A percentile compares a stretch with the other conserved stretches of the same genome.
Conservation (phyloP, 176 grass and related monocot species). For the Juncus effusus region DNA sequence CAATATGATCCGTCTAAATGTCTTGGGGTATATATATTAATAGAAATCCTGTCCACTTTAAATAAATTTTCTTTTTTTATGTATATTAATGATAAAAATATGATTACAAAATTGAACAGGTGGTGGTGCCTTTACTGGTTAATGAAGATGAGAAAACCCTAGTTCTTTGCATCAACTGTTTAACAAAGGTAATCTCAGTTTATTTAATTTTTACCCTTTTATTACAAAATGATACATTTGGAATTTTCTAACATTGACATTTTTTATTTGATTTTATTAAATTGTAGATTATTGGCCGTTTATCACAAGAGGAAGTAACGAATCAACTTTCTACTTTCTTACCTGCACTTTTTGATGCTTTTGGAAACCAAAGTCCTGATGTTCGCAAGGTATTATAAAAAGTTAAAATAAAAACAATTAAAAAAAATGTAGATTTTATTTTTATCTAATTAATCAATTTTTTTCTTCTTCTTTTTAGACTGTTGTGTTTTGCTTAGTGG, state of each 20-base stretch:
- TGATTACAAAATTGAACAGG: slow-evolving; percentile 43
- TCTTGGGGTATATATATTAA: slow-evolving; percentile 53
- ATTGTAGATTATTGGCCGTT: slow-evolving; percentile 68
- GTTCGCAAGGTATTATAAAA: slow-evolving; percentile 65
- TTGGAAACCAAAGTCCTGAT: slow-evolving; percentile 93
- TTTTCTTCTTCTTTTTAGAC: slow-evolving; percentile 38
- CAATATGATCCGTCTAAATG: slow-evolving; percentile 91
- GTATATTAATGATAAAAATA: slow-evolving; percentile 13
- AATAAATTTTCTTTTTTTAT: not conserved
- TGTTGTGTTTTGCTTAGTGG: slow-evolving; percentile 96
- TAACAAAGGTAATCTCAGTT: slow-evolving; percentile 75
- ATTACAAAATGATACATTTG: not conserved
- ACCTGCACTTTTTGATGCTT: slow-evolving; percentile 90
- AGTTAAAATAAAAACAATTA: too few relatives aligned
- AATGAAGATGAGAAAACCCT: slow-evolving; percentile 96
- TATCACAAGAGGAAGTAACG: slow-evolving; percentile 84
- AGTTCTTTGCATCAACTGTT: slow-evolving; percentile 93
- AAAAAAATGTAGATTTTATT: not conserved
- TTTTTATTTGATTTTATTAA: slow-evolving; percentile 5
- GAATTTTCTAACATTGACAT: not conserved
- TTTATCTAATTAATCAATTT: not conserved
- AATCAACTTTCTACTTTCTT: slow-evolving; percentile 83
- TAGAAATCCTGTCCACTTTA: slow-evolving; percentile 10
- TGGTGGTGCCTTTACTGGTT: slow-evolving; percentile 84
- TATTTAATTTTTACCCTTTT: slow-evolving; percentile 2